Evolutionary conservation across 148 eudicot species (phyloP), one percentile per base, ranked within the genome.

Genomic region (Camellia sinensis): DNA sequence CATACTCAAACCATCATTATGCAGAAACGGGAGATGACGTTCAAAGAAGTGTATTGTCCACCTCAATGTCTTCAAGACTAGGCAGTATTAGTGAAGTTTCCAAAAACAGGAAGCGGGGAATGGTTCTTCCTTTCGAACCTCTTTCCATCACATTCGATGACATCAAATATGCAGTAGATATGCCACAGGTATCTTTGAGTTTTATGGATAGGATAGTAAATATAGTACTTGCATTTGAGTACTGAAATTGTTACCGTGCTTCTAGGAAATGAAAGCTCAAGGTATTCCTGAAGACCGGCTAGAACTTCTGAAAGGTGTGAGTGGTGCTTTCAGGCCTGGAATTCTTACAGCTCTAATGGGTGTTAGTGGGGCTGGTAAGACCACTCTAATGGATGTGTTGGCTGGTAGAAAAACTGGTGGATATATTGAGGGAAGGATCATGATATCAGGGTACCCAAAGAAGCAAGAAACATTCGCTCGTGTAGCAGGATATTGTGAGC

Each of bases 271-370:
- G 93, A 93, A 87, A 86, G 81, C 79, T 5, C 91, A 85, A 84
- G 97, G 97, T 44, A 84, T 86, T 21, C 50, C 22, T 13, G 91
- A 88, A 76, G 92, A 89, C 40, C 85, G 66, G 29, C 73, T 93
- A 79, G 87, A 89, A 75, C 93, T 91, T 80, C 85, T 93, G 29
- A 93, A 89, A 81, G 90, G 93, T 3, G 90, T 91, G 3, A 93
- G 93, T 86, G 97, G 97, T 70, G 87, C 91, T 52, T 93, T 93
- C 71, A 86, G 95, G 83, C 97, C 97, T 3, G 93, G 97, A 68
- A 89, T 93, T 78, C 90, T 93, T 21, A 93, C 95, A 2, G 97
- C 97, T 84, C 84, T 93, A 6, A 93, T 93, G 97, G 97, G 97
- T 57, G 92, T 91, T 9, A 93, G 94, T 78, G 93, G 97, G 67